Evolutionary conservation across 108 stramenopile species (phyloP), one percentile per base, ranked within the genome.

Genomic region (Aurantiochytrium sp.): DNA sequence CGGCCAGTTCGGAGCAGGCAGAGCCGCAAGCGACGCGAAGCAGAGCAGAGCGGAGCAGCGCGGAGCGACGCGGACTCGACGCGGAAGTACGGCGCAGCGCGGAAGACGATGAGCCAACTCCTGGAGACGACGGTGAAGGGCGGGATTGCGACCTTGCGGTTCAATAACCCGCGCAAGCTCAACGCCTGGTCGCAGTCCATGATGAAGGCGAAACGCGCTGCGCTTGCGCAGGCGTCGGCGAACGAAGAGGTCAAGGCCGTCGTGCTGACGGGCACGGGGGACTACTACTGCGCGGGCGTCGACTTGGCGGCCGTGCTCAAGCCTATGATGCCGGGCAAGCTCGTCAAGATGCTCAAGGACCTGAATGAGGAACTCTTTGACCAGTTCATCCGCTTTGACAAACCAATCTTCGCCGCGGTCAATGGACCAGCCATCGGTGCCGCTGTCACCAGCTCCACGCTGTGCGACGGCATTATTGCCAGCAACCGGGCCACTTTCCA

Each of bases 381-480:
- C 35, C 60, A 69, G 35, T 91, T 95, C 28, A 87, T 94, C 29
- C 44, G 42, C 10, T 95, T 92, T 90, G 92, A 92, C 44, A 94
- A 94, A 90, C 72, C 92, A 5, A 44, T 95, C 5, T 90, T 90
- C 18, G 94, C 93, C 4, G 95, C 95, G 18, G 94, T 95, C 25
- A 92, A 95, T 87, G 95, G 95, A 29, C 95, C 95, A 44, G 94
- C 94, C 5, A 89, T 95, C 18, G 95, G 95, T 25, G 94, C 94
- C 76, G 94, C 91, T 4, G 92, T 91, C 43, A 95, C 95, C 28
- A 60, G 90, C 44, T 71, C 94, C 5, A 69, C 91, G 49, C 94
- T 93, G 71, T 93, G 92, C 60, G 95, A 95, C 90, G 71, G 94
- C 47, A 90, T 91, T 12, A 92, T 91, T 72, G 90, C 88, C 58